These are phyloP conservation scores for Phytophthora capsici DNA, from an alignment of 352 stramenopile species.

Conservation along the genomic window DNA sequence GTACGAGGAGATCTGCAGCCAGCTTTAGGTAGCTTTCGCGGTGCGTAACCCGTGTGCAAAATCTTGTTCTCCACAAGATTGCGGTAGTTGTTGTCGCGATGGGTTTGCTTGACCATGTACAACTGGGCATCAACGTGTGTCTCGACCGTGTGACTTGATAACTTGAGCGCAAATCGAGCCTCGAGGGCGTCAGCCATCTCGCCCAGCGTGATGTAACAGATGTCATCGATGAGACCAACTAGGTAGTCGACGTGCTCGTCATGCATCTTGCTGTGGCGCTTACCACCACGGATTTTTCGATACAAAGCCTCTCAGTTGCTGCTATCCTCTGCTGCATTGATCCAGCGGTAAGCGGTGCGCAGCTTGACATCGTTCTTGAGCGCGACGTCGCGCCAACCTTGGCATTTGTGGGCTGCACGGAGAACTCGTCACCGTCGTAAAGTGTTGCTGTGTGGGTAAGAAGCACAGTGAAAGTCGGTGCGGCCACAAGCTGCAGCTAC, in stretches of 20 bases:
- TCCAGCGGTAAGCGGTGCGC: slow-evolving; percentile 3
- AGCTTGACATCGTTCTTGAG: not conserved
- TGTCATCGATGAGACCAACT: not conserved
- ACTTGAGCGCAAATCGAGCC: not conserved
- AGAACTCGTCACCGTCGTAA: no score
- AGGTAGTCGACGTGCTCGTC: slow-evolving; percentile 1
- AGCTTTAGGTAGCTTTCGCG: no score
- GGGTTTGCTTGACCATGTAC: slow-evolving; percentile 5
- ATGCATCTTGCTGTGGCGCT: not conserved
- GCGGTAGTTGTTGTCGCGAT: slow-evolving; percentile 6
- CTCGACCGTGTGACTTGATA: not conserved
- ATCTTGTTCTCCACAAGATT: no score
- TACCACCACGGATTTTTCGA: not conserved
- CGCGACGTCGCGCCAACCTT: no score
- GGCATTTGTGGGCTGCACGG: no score
- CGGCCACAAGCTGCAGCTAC: no score
- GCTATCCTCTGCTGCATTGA: not conserved
- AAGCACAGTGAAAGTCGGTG: no score
- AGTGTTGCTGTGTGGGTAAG: no score
- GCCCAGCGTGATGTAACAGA: not conserved
- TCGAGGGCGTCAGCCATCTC: slow-evolving; percentile 5
- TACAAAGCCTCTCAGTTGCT: not conserved
- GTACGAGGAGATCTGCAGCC: no score
- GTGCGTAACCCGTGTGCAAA: no score
- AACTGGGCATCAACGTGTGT: not conserved